phyloP scores from a whole-genome alignment of 768 basidiomycete species.

The Russula emetica region DNA sequence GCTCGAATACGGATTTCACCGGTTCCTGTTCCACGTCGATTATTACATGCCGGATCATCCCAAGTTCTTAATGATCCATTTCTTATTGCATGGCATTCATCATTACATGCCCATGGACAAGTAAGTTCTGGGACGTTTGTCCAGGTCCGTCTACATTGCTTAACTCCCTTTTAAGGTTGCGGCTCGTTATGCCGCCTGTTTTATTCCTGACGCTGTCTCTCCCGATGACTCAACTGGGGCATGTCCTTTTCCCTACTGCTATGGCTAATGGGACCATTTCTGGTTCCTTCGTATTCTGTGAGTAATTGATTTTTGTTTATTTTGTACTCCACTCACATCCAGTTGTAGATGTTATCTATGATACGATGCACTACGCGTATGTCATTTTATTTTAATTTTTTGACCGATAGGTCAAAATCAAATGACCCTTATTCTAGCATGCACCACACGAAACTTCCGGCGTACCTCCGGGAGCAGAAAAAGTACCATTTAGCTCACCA shows the following conservation, averaged over 20 bases:
- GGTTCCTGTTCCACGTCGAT: slow-evolving; percentile 97
- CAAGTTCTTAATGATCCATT: slow-evolving; percentile 78
- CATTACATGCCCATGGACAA: slow-evolving; percentile 97
- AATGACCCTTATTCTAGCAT: slow-evolving; percentile 42
- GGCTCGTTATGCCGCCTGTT: slow-evolving; percentile 95
- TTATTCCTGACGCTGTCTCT: slow-evolving; percentile 72
- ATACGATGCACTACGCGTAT: slow-evolving; percentile 89
- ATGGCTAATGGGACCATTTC: slow-evolving; percentile 90
- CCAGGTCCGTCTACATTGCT: slow-evolving; percentile 13
- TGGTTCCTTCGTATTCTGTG: slow-evolving; percentile 72
- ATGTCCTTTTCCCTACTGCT: slow-evolving; percentile 74
- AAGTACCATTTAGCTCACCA: slow-evolving; percentile 97
- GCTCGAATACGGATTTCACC: slow-evolving; percentile 88
- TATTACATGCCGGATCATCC: slow-evolving; percentile 78
- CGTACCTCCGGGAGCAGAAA: slow-evolving; percentile 90
- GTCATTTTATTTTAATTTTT: slow-evolving; percentile 31
- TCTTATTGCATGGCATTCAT: slow-evolving; percentile 91
- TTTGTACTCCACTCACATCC: slow-evolving; percentile 18
- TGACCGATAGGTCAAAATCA: background rate
- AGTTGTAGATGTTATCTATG: slow-evolving; percentile 68
- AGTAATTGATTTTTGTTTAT: slow-evolving; percentile 27
- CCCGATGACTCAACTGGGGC: slow-evolving; percentile 84
- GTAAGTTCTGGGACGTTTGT: slow-evolving; percentile 39
- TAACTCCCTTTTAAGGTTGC: slow-evolving; percentile 46
- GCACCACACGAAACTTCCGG: slow-evolving; percentile 82